Evolutionary conservation across 2,329 filamentous ascomycete species (phyloP).

Genomic region (Periconia macrospinosa): DNA sequence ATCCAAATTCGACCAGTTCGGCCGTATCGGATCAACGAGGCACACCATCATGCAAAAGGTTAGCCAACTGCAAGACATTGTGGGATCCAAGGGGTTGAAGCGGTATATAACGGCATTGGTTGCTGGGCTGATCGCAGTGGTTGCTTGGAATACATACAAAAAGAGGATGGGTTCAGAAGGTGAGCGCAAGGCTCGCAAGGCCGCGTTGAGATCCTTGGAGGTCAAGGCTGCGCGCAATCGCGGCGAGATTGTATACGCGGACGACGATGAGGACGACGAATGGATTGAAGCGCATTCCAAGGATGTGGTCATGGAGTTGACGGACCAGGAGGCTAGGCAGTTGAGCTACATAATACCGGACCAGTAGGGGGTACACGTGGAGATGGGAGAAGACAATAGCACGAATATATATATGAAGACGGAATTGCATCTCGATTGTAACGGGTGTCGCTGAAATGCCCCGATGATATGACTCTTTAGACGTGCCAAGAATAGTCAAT

Average conservation of each 20-base stretch:
- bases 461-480: too few relatives aligned
- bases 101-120: slow-evolving; percentile 10
- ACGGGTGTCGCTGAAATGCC: too few relatives aligned
- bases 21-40: slow-evolving; percentile 19
- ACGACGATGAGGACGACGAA: not conserved
- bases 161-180: not conserved
- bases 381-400: too few relatives aligned
- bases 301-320: slow-evolving; percentile 1
- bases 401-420: too few relatives aligned
- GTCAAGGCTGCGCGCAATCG: not conserved
- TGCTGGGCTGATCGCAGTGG: slow-evolving; percentile 2
- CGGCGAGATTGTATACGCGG: not conserved
- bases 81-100: slow-evolving; percentile 12
- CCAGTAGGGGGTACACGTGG: too few relatives aligned
- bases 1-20: slow-evolving; percentile 16
- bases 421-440: too few relatives aligned
- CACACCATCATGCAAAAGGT: slow-evolving; percentile 12
- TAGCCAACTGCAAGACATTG: slow-evolving; percentile 5
- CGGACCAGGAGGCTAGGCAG: not conserved
- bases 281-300: not conserved
- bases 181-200: not conserved
- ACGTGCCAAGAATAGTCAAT: too few relatives aligned
- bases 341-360: slow-evolving; percentile 1
- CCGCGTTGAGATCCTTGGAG: not conserved
- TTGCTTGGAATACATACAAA: not conserved